Percentiles rank a stretch among this genome's conserved stretches.
These are phyloP conservation scores for Globisporangium megalacanthum DNA, from an alignment of 352 stramenopile genomes.

Conservation along the genomic window DNA sequence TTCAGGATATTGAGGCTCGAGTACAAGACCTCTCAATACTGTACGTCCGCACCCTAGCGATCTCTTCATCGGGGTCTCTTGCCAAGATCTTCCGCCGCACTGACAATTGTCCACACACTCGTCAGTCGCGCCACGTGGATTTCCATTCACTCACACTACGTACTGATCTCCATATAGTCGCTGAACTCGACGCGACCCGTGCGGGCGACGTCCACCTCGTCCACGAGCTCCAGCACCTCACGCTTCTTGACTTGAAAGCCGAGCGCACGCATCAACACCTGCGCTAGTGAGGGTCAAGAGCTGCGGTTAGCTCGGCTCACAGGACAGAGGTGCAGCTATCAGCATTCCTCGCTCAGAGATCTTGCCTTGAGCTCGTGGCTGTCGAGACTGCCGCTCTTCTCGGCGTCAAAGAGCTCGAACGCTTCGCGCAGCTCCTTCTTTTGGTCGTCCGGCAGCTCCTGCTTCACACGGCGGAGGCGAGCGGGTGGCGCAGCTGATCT, in stretches of 20 bases:
- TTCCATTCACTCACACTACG: constrained; percentile 1
- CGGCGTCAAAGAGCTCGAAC: constrained; percentile 92
- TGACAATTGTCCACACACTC: constrained; percentile 12
- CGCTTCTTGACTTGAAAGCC: constrained; percentile 89
- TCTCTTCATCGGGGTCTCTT: constrained; percentile 90
- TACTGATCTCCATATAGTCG: constrained; percentile 91
- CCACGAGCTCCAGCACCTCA: constrained; percentile 85
- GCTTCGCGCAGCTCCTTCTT: constrained; percentile 90
- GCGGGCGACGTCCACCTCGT: constrained; percentile 85
- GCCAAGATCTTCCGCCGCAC: constrained; percentile 79
- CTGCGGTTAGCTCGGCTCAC: not conserved
- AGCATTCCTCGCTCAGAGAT: not conserved
- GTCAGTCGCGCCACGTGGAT: not conserved
- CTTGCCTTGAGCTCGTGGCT: constrained; percentile 92
- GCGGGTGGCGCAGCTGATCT: not conserved
- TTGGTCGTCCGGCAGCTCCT: constrained; percentile 77
- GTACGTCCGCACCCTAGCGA: constrained; percentile 70
- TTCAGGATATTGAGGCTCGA: not conserved
- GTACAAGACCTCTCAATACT: not conserved
- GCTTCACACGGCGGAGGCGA: constrained; percentile 38
- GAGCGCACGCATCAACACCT: constrained; percentile 89
- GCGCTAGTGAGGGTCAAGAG: not conserved
- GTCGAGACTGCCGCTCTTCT: constrained; percentile 88
- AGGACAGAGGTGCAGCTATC: not conserved
- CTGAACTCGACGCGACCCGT: constrained; percentile 85